These are phyloP conservation scores for Amorphotheca resinae DNA, from an alignment of 495 filamentous ascomycete species.

Conservation along the genomic window DNA sequence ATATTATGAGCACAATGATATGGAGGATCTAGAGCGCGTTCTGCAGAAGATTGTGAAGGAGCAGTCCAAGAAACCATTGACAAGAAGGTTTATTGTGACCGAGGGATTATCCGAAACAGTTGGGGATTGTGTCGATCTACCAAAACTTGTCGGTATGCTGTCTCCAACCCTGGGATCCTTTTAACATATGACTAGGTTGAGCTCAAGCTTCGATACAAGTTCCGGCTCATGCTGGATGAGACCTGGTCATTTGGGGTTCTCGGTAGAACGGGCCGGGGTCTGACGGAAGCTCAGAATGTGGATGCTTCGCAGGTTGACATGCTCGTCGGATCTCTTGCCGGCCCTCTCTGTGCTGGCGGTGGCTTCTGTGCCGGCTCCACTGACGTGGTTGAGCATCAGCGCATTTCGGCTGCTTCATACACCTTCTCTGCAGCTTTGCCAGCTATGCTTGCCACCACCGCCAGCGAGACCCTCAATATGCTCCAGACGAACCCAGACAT, in stretches of 20 bases:
- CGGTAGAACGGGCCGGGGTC: slow-evolving; percentile 75
- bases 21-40: slow-evolving; percentile 82
- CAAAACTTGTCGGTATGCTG: slow-evolving; percentile 51
- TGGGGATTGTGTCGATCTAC: slow-evolving; percentile 76
- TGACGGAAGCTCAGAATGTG: slow-evolving; percentile 93
- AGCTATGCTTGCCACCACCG: slow-evolving; percentile 87
- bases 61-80: slow-evolving; percentile 73
- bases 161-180: slow-evolving; percentile 11
- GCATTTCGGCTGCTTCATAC: slow-evolving; percentile 78
- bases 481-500: slow-evolving; percentile 75
- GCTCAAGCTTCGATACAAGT: slow-evolving; percentile 88
- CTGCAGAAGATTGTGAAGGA: slow-evolving; percentile 78
- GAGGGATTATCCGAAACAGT: slow-evolving; percentile 89
- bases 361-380: slow-evolving; percentile 87
- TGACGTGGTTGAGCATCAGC: slow-evolving; percentile 91
- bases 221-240: slow-evolving; percentile 93
- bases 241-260: slow-evolving; percentile 93
- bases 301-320: slow-evolving; percentile 85
- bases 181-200: slow-evolving; percentile 47
- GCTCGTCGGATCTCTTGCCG: slow-evolving; percentile 87
- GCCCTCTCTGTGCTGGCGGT: slow-evolving; percentile 80
- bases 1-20: slow-evolving; percentile 95
- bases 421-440: slow-evolving; percentile 92
- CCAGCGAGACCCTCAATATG: slow-evolving; percentile 73
- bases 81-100: slow-evolving; percentile 88